Evolutionary conservation across 2,329 filamentous ascomycete genomes (phyloP).

Genomic region (Neurospora sp.): DNA sequence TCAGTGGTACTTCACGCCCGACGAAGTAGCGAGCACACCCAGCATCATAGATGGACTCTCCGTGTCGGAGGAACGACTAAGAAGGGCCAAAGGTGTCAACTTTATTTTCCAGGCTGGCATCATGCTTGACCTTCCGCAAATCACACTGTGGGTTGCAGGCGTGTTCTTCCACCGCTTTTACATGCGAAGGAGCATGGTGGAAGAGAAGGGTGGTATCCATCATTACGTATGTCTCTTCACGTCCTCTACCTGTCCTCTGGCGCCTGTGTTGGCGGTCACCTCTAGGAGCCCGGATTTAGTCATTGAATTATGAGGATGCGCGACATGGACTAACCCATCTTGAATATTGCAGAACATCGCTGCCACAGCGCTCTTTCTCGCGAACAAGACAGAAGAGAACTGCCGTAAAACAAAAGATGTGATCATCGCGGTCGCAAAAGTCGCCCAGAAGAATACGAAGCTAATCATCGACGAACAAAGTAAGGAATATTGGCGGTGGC

Average conservation of each 20-base stretch:
- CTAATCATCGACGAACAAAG: conserved; percentile 91
- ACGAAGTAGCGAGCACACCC: conserved; percentile 73
- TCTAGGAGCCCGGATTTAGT: not conserved
- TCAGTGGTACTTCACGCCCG: conserved; percentile 85
- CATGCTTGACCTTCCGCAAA: conserved; percentile 81
- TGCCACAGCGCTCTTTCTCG: conserved; percentile 82
- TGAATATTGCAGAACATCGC: conserved; percentile 56
- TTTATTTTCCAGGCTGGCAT: conserved; percentile 94
- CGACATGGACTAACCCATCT: conserved; percentile 7
- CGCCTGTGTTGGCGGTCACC: not conserved
- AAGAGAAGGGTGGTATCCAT: conserved; percentile 68
- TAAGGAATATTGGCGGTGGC: conserved; percentile 97
- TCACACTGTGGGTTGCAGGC: conserved; percentile 83
- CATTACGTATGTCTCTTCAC: conserved; percentile 61
- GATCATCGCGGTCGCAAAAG: conserved; percentile 85
- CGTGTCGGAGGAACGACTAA: conserved; percentile 65
- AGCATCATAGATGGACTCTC: conserved; percentile 75
- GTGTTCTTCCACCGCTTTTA: conserved; percentile 95
- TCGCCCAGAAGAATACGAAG: conserved; percentile 88
- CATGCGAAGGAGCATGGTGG: conserved; percentile 77
- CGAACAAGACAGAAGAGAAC: conserved; percentile 96
- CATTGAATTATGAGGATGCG: not conserved
- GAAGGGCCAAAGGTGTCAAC: conserved; percentile 85
- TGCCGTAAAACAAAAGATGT: conserved; percentile 92
- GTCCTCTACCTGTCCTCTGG: not conserved